Percentiles rank a stretch among this genome's conserved stretches.
Conservation (phyloP, 139 green algal species). For the Helicosporidium sp. region DNA sequence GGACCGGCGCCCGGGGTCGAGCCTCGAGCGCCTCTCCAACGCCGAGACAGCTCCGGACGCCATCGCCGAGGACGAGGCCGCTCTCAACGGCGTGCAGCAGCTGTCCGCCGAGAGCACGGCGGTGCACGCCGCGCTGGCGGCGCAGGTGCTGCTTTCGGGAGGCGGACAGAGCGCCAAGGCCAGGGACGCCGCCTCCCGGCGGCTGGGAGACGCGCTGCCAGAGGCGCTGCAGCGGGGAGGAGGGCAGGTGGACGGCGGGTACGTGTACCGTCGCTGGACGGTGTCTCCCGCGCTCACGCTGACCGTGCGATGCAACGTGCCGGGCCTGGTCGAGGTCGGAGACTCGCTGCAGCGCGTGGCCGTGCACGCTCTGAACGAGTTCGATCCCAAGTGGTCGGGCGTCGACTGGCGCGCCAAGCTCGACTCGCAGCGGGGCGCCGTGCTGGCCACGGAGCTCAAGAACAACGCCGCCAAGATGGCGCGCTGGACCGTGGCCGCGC, state of each 20-base stretch:
- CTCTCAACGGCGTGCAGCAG: conserved; percentile 70
- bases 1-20: conserved; percentile 59
- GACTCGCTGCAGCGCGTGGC: conserved; percentile 42
- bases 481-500: conserved; percentile 80
- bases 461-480: conserved; percentile 98
- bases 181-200: not conserved
- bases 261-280: conserved; percentile 61
- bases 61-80: conserved; percentile 66
- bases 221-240: too few relatives aligned
- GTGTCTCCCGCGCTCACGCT: conserved; percentile 46
- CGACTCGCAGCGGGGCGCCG: conserved; percentile 83
- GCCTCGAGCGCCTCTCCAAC: conserved; percentile 69
- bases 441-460: conserved; percentile 89
- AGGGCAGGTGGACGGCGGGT: too few relatives aligned
- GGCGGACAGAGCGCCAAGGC: conserved; percentile 6
- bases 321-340: conserved; percentile 42
- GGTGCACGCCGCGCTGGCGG: conserved; percentile 81
- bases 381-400: conserved; percentile 47
- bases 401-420: conserved; percentile 90
- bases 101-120: conserved; percentile 73
- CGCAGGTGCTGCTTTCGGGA: conserved; percentile 52
- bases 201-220: not conserved
- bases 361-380: conserved; percentile 94
- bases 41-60: conserved; percentile 44
- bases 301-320: conserved; percentile 79